A percentile compares a stretch with the other conserved stretches of the same genome.
Conservation (phyloP, 169 alveolate genomes). For the Plasmodium vivax region DNA sequence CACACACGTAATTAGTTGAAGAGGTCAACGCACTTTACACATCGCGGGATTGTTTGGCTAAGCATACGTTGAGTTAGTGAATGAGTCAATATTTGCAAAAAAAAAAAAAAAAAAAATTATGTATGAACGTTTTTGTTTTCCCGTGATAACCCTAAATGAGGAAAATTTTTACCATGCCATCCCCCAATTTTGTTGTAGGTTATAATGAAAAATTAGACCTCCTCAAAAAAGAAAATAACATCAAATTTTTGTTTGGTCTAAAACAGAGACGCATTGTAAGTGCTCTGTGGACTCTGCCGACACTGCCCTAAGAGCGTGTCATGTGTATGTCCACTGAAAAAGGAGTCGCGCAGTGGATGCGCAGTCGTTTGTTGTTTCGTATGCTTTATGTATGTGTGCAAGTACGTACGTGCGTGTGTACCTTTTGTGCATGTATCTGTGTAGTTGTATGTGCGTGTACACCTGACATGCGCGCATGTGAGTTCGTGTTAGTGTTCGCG, state of each 20-base stretch:
- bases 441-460: neutral
- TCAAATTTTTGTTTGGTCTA: neutral
- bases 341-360: neutral
- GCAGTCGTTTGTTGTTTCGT: neutral
- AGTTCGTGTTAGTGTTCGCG: neutral
- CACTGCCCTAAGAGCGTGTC: neutral
- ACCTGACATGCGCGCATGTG: neutral
- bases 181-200: neutral
- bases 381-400: neutral
- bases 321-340: neutral
- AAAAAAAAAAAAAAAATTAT: neutral
- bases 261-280: neutral
- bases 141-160: neutral
- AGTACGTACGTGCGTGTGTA: neutral
- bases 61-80: neutral
- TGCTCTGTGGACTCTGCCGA: neutral
- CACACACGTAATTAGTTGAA: neutral
- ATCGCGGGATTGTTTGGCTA: neutral
- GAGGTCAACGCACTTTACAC: neutral
- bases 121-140: neutral
- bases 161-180: neutral
- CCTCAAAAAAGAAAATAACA: neutral
- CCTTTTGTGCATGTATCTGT: neutral
- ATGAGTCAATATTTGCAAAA: neutral
- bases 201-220: neutral